Conservation (phyloP, 2,329 filamentous ascomycete species). For the Fusarium begoniae region DNA sequence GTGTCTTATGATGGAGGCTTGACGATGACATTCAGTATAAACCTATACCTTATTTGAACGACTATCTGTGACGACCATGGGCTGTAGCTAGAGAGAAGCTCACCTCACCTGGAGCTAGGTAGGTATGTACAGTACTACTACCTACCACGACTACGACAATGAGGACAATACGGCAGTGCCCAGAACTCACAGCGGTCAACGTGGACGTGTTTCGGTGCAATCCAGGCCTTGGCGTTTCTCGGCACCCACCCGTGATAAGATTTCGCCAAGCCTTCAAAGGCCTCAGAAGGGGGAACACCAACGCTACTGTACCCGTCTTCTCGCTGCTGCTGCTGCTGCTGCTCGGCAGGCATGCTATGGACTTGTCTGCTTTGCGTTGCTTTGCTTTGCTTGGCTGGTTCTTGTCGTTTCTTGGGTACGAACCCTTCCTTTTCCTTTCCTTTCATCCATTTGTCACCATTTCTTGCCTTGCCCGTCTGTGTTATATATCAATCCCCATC, state of each 20-base stretch:
- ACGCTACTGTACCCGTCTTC: slow-evolving; percentile 37
- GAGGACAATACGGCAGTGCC: slow-evolving; percentile 29
- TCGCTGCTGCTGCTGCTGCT: slow-evolving; percentile 19
- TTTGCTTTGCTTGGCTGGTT: slow-evolving; percentile 29
- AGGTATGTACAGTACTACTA: not conserved
- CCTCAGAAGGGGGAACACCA: slow-evolving; percentile 44
- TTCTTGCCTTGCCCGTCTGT: slow-evolving; percentile 10
- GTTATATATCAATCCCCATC: slow-evolving; percentile 19
- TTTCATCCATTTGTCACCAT: slow-evolving; percentile 17
- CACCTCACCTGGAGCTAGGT: not conserved
- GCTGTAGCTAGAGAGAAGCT: not conserved
- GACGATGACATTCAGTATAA: slow-evolving; percentile 6
- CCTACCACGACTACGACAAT: not conserved
- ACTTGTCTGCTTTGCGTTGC: slow-evolving; percentile 31
- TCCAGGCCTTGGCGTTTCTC: slow-evolving; percentile 45
- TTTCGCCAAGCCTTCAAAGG: slow-evolving; percentile 46
- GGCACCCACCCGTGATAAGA: slow-evolving; percentile 45
- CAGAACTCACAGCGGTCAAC: slow-evolving; percentile 42
- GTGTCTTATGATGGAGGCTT: slow-evolving; percentile 9
- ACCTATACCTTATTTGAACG: slow-evolving; percentile 7
- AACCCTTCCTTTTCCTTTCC: slow-evolving; percentile 25
- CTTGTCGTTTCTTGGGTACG: slow-evolving; percentile 29
- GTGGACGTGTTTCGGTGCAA: slow-evolving; percentile 44
- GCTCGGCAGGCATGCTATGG: slow-evolving; percentile 29
- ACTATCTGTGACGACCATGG: not conserved